These are phyloP conservation scores for Uronychia setigera DNA, from an alignment of 73 alveolate genomes.

Conservation along the genomic window DNA sequence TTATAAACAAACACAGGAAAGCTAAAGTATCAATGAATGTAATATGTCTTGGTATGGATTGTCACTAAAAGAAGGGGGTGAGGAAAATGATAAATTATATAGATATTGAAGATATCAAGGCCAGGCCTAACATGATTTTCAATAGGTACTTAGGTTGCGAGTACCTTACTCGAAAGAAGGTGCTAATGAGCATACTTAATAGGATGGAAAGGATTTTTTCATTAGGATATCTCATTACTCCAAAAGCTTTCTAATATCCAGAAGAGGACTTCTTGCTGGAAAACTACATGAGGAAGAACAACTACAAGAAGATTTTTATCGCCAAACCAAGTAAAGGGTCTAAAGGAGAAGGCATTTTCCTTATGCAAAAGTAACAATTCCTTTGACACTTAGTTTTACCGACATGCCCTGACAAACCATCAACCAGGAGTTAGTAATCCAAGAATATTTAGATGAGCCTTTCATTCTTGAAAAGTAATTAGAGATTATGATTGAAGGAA, in stretches of 20 bases:
- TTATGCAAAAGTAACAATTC: slow-evolving; percentile 48
- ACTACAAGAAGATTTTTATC: slow-evolving; percentile 51
- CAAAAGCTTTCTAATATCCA: slow-evolving; percentile 75
- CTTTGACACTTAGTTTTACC: slow-evolving; percentile 39
- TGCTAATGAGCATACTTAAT: slow-evolving; percentile 59
- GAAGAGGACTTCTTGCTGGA: slow-evolving; percentile 76
- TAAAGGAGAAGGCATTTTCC: slow-evolving; percentile 85
- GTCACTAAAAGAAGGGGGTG: slow-evolving; percentile 45
- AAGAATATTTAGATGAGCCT: slow-evolving; percentile 90
- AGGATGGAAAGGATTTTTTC: slow-evolving; percentile 74
- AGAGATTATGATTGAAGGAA: slow-evolving; percentile 18
- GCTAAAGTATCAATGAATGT: slow-evolving; percentile 30
- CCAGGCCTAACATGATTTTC: slow-evolving; percentile 30
- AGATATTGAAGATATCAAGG: slow-evolving; percentile 36
- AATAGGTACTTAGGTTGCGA: slow-evolving; percentile 82
- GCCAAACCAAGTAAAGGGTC: slow-evolving; percentile 88
- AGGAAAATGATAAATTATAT: neutral
- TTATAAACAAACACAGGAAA: slow-evolving; percentile 15
- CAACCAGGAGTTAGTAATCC: slow-evolving; percentile 71
- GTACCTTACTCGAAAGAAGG: slow-evolving; percentile 72
- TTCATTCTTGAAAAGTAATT: slow-evolving; percentile 82
- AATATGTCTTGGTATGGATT: slow-evolving; percentile 61
- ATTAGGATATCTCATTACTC: slow-evolving; percentile 73
- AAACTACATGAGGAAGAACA: slow-evolving; percentile 44
- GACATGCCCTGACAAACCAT: neutral